Base-by-base conservation (phyloP, 352 stramenopile species). In the Globisporangium emineosum region DNA sequence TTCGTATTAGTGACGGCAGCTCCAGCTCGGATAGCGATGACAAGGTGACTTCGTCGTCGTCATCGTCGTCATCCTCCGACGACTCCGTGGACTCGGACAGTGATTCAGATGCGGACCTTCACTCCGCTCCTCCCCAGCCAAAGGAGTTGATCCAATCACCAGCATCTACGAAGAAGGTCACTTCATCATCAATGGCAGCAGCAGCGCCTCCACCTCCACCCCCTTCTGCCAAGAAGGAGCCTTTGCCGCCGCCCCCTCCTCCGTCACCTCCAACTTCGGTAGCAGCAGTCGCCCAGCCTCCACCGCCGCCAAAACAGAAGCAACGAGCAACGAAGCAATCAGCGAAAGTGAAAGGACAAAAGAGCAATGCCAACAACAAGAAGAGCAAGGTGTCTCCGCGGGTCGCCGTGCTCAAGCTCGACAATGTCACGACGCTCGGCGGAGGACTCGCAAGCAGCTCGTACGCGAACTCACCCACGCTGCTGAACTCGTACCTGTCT, bases 401-500 rank as follows among this genome's bases (percentile, higher is more conserved):
- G 8, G 45, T 62, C 23, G 53, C 60, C 3, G 61, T 61, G 29
- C 49, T 71, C 33, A 60, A 65, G 58, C 54, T 65, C 7, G 55
- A 71, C 29, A 49, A 27, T 21, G 45, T 58, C 30, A n/a, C 19
- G 10, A 30, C 52, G 10, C n/a, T 62, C 29, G 17, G 33, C 40
- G 35, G 33, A 5, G 37, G 32, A 45, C 9, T 17, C 7, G 45
- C 35, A 10, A 49, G 30, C 47, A 65, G 68, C 15, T 50, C 56
- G 29, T 79, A 73, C 58, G 63, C 65, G 7, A 70, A 81, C 42
- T 77, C 76, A 8, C 70, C 70, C 17, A 68, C 76, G 21, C 52
- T 88, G 61, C 57, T 89, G 53, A 81, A 86, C 60, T 77, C 80
- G 57, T 89, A 89, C 58, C 68, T 85, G 21, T 93, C 84, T 42